These are phyloP conservation scores for Zhuliangozyma parablackwelliae DNA, from an alignment of 1,139 yeast genomes.

Conservation along the genomic window DNA sequence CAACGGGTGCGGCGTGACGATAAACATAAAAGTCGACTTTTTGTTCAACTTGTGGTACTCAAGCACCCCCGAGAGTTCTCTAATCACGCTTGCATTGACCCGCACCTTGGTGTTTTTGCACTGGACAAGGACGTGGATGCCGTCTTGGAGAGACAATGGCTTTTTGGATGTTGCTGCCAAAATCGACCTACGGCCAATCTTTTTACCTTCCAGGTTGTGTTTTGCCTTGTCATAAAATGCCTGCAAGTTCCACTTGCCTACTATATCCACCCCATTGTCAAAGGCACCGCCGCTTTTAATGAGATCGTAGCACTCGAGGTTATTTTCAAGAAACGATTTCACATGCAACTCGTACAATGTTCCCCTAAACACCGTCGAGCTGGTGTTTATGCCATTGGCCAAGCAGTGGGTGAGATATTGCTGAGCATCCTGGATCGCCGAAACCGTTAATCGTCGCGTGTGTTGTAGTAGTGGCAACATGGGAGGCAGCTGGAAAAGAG, in stretches of 20 bases:
- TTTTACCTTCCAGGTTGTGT: neutral
- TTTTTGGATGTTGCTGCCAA: slow-evolving; percentile 5
- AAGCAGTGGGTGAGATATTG: slow-evolving; percentile 29
- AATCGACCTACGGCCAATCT: slow-evolving; percentile 4
- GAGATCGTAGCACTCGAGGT: slow-evolving; percentile 40
- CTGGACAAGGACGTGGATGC: slow-evolving; percentile 44
- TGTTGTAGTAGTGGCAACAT: no score
- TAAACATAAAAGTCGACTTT: slow-evolving; percentile 18
- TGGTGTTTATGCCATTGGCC: slow-evolving; percentile 15
- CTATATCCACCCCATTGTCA: slow-evolving; percentile 70
- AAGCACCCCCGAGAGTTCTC: slow-evolving; percentile 59
- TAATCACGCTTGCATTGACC: slow-evolving; percentile 47
- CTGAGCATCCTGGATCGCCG: slow-evolving; percentile 18
- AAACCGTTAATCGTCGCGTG: neutral
- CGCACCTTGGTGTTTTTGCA: slow-evolving; percentile 50
- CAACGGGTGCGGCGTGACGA: slow-evolving; percentile 57
- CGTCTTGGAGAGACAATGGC: neutral
- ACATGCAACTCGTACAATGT: slow-evolving; percentile 63
- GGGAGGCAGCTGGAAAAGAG: no score
- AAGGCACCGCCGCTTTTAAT: slow-evolving; percentile 57
- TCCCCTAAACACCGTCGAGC: slow-evolving; percentile 58
- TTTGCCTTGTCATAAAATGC: slow-evolving; percentile 16
- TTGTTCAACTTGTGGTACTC: slow-evolving; percentile 27
- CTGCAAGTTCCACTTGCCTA: slow-evolving; percentile 54
- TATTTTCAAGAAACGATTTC: slow-evolving; percentile 39